These are phyloP conservation scores for Nakazawaea ernobii DNA, from an alignment of 805 yeast species.

Conservation along the genomic window DNA sequence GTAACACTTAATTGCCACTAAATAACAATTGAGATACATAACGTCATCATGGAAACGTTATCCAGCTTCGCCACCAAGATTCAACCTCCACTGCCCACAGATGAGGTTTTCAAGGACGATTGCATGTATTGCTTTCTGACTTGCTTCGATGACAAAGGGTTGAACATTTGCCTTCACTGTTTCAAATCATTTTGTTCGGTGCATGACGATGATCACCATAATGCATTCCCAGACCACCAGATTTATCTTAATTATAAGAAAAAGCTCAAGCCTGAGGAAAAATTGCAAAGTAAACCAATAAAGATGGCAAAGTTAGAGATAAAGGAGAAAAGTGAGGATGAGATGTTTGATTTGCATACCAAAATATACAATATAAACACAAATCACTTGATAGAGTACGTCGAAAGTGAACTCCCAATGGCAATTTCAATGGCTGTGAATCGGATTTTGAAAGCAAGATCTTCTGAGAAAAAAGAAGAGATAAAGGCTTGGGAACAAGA, in stretches of 20 bases:
- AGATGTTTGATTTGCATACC: conserved; percentile 44
- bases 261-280: conserved; percentile 35
- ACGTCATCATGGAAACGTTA: background rate
- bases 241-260: conserved; percentile 56
- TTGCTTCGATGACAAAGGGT: conserved; percentile 46
- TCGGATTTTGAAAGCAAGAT: conserved; percentile 48
- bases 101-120: conserved; percentile 74
- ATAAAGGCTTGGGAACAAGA: conserved; percentile 91
- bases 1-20: background rate
- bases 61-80: conserved; percentile 5
- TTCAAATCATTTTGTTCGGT: conserved; percentile 65
- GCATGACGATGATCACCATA: conserved; percentile 53
- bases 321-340: conserved; percentile 56
- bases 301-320: conserved; percentile 66
- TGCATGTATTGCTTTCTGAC: conserved; percentile 84
- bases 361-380: conserved; percentile 33
- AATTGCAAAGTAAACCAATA: conserved; percentile 23
- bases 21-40: background rate
- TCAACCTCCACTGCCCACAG: conserved; percentile 22
- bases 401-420: conserved; percentile 21
- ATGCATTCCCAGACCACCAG: conserved; percentile 43
- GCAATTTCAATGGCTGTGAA: conserved; percentile 30
- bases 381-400: conserved; percentile 23
- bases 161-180: conserved; percentile 73
- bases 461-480: conserved; percentile 58